Conservation (phyloP, 768 basidiomycete species). For the Gloeopeniophorella convolvens region DNA sequence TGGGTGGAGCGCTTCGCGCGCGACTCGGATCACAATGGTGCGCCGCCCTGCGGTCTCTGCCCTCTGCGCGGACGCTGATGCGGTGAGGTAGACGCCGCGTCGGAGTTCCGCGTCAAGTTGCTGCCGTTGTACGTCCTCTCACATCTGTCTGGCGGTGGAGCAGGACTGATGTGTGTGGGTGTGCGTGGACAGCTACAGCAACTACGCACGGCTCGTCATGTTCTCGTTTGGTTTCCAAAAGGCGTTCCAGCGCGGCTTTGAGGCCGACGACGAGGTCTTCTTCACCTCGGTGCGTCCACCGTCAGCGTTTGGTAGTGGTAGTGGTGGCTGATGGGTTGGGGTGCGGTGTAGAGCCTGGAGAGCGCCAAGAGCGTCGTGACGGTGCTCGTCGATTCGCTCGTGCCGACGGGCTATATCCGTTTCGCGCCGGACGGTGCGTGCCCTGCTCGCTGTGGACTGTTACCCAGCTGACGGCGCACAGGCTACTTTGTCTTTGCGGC, state of each 20-base stretch:
- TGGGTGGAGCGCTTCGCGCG: conserved; percentile 15
- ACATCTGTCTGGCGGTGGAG: conserved; percentile 22
- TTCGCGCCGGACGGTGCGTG: conserved; percentile 25
- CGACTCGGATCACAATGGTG: conserved; percentile 17
- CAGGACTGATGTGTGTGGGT: conserved; percentile 22
- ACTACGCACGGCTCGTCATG: conserved; percentile 33
- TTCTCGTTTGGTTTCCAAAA: conserved; percentile 39
- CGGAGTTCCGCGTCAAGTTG: conserved; percentile 19
- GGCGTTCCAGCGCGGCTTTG: conserved; percentile 25
- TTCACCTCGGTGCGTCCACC: conserved; percentile 24
- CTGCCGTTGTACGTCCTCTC: conserved; percentile 37
- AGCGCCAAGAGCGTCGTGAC: conserved; percentile 16
- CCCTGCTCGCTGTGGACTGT: neutral
- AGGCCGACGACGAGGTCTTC: conserved; percentile 24
- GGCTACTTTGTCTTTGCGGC: conserved; percentile 25
- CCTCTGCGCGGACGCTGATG: neutral
- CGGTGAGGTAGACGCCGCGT: conserved; percentile 10
- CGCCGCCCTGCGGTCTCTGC: neutral
- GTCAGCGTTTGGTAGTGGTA: too few relatives aligned
- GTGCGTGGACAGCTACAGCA: conserved; percentile 15
- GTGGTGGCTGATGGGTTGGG: too few relatives aligned
- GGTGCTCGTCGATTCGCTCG: conserved; percentile 15
- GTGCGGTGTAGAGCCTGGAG: conserved; percentile 17
- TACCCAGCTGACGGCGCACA: neutral
- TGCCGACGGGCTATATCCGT: conserved; percentile 24